A percentile compares a stretch with the other conserved stretches of the same genome.
Conservation (phyloP, 1,284 basidiomycete species). For the Boletus sp. region DNA sequence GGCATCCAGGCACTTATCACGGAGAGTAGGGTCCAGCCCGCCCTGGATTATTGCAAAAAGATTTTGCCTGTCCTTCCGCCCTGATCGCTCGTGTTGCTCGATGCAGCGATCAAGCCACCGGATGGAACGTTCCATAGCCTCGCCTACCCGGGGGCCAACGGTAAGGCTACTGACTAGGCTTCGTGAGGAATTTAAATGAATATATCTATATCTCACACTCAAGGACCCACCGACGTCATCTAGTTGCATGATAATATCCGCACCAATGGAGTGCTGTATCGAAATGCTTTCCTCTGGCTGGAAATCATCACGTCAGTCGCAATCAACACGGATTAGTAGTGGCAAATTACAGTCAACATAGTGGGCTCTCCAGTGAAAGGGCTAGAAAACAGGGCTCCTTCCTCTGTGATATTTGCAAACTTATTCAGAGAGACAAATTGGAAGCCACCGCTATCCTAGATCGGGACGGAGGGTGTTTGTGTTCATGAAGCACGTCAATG, state of each 20-base stretch:
- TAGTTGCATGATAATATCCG: constrained; percentile 88
- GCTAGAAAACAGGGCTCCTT: constrained; percentile 78
- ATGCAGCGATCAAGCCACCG: constrained; percentile 87
- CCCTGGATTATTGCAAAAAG: constrained; percentile 88
- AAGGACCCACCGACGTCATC: constrained; percentile 75
- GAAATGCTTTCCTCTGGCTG: constrained; percentile 82
- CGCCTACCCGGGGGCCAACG: constrained; percentile 70
- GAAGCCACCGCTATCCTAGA: constrained; percentile 80
- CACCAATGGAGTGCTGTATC: constrained; percentile 82
- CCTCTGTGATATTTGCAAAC: constrained; percentile 80
- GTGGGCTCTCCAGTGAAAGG: constrained; percentile 81
- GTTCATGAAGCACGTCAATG: constrained; percentile 4
- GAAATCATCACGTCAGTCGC: constrained; percentile 24
- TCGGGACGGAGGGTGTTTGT: neutral
- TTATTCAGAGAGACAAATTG: constrained; percentile 82
- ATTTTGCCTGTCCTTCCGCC: constrained; percentile 62
- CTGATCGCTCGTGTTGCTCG: constrained; percentile 61
- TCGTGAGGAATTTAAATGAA: neutral
- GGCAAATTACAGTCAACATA: constrained; percentile 70
- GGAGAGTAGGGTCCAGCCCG: constrained; percentile 63
- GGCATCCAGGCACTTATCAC: constrained; percentile 71
- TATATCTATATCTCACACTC: neutral
- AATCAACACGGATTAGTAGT: neutral
- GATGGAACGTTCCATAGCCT: constrained; percentile 78
- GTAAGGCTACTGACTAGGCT: constrained; percentile 66